Percentiles rank a stretch among this genome's conserved stretches.
Conservation (phyloP, 768 basidiomycete genomes). For the Suillus subalutaceus region DNA sequence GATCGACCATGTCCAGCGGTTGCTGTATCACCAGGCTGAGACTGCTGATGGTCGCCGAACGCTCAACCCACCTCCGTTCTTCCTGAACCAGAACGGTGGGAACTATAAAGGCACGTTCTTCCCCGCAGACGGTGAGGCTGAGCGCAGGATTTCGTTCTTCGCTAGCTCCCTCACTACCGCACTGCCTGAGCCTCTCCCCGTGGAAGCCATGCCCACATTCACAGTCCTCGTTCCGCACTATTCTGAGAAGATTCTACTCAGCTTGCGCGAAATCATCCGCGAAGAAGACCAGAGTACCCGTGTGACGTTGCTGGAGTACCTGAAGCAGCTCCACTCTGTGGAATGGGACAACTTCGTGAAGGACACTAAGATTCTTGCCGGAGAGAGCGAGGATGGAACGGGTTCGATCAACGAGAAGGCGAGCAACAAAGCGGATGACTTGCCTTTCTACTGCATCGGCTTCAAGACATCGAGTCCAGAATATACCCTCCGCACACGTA, state of each 20-base stretch:
- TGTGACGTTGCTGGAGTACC: conserved; percentile 94
- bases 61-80: conserved; percentile 96
- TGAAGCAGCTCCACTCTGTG: conserved; percentile 97
- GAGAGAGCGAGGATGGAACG: conserved; percentile 74
- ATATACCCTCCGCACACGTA: conserved; percentile 97
- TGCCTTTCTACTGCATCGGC: conserved; percentile 99
- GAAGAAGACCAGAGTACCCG: conserved; percentile 97
- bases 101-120: conserved; percentile 84
- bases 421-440: conserved; percentile 76
- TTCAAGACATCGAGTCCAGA: conserved; percentile 99
- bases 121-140: conserved; percentile 92
- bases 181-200: conserved; percentile 91
- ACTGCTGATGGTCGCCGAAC: conserved; percentile 87
- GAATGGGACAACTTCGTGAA: conserved; percentile 99
- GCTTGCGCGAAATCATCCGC: conserved; percentile 95
- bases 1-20: conserved; percentile 96
- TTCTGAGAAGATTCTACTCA: conserved; percentile 97
- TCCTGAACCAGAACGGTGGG: conserved; percentile 85
- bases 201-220: conserved; percentile 99
- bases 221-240: conserved; percentile 99
- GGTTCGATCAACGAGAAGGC: conserved; percentile 67
- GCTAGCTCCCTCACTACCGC: conserved; percentile 96
- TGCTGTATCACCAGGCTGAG: conserved; percentile 97
- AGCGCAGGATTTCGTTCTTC: conserved; percentile 98
- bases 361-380: conserved; percentile 98